Percentiles rank a stretch among this genome's conserved stretches.
These are phyloP conservation scores for Pyricularia grisea DNA, from an alignment of 2,329 filamentous ascomycete species.

Conservation along the genomic window DNA sequence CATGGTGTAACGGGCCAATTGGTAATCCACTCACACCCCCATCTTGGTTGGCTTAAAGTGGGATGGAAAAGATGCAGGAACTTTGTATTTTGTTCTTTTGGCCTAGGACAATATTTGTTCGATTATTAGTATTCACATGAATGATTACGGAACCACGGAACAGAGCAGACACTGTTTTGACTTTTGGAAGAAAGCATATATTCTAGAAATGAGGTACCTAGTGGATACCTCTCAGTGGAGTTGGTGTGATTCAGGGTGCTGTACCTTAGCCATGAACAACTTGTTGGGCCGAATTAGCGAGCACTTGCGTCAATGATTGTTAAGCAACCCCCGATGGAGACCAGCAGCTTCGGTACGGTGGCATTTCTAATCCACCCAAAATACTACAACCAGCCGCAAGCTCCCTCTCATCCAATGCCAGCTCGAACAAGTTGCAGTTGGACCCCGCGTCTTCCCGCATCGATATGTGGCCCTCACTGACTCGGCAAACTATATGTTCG, in stretches of 20 bases:
- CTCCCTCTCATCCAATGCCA: not conserved
- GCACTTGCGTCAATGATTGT: not conserved
- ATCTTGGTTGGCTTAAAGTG: not conserved
- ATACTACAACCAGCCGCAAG: not conserved
- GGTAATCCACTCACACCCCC: not conserved
- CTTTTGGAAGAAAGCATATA: not conserved
- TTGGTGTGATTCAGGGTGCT: not conserved
- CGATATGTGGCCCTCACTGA: not conserved
- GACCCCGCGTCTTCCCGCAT: not conserved
- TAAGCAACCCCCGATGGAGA: not conserved
- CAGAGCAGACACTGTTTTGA: not conserved
- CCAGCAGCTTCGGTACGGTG: not conserved
- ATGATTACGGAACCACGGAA: not conserved
- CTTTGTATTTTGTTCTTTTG: no score
- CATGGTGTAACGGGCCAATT: not conserved
- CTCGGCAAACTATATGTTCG: not conserved
- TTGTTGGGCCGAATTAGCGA: not conserved
- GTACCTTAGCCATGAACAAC: not conserved
- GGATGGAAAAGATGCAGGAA: no score
- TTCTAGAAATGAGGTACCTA: not conserved
- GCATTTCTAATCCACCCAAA: not conserved
- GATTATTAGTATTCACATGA: not conserved
- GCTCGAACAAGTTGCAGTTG: not conserved
- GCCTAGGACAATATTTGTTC: no score
- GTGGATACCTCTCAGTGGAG: not conserved